Percentiles rank a stretch among this genome's conserved stretches.
These are phyloP conservation scores for Lenwebbia sp. DNA, from an alignment of 345 rosid genomes.

Conservation along the genomic window DNA sequence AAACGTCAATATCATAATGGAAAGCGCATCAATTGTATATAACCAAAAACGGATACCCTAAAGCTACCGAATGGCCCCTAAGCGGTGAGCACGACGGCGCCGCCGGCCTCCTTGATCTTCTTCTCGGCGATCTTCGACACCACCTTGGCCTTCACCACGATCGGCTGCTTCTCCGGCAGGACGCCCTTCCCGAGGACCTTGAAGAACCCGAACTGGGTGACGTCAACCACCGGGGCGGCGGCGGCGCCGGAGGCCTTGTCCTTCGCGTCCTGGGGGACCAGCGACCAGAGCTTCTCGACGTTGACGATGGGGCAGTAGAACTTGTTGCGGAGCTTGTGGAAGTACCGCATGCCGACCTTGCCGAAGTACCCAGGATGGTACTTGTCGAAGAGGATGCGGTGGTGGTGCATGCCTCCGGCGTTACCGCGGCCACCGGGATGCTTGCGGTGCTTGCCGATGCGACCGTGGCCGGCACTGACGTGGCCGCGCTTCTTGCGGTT, in stretches of 20 bases:
- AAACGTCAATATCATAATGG: not conserved
- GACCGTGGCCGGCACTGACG: slow-evolving; percentile 39
- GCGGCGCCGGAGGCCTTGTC: slow-evolving; percentile 25
- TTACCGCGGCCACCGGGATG: slow-evolving; percentile 43
- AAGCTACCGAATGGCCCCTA: not conserved
- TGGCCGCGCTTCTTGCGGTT: slow-evolving; percentile 43
- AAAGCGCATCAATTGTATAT: not conserved
- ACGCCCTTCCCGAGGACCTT: slow-evolving; percentile 34
- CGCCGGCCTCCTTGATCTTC: slow-evolving; percentile 36
- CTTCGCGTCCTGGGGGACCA: slow-evolving; percentile 26
- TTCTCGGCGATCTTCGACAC: slow-evolving; percentile 32
- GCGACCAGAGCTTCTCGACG: slow-evolving; percentile 37
- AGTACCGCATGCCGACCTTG: slow-evolving; percentile 43
- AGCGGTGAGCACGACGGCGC: slow-evolving; percentile 35
- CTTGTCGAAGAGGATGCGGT: slow-evolving; percentile 41
- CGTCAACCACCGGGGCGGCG: slow-evolving; percentile 23
- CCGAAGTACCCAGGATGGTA: slow-evolving; percentile 42
- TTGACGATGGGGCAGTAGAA: slow-evolving; percentile 38
- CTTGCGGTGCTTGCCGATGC: slow-evolving; percentile 39
- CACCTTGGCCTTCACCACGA: slow-evolving; percentile 33
- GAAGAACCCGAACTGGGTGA: slow-evolving; percentile 27
- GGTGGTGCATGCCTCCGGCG: slow-evolving; percentile 47
- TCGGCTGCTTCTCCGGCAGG: slow-evolving; percentile 21
- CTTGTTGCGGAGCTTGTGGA: slow-evolving; percentile 36
- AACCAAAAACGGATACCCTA: not conserved